Evolutionary conservation across 2,329 filamentous ascomycete genomes (phyloP).

Genomic region (Botryotinia convoluta): DNA sequence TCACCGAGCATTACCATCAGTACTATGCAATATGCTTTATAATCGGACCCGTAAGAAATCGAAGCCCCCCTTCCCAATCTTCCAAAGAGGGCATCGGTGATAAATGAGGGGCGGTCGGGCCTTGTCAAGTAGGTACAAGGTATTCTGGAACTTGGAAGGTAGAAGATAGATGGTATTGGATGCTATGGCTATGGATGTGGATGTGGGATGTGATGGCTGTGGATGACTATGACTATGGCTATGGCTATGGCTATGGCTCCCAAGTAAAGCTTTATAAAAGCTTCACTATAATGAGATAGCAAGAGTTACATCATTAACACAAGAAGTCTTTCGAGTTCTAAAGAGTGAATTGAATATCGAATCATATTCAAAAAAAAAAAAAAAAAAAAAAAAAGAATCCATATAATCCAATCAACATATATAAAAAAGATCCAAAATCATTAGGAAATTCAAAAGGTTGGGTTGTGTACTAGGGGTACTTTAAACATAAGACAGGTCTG

Average conservation of each 20-base stretch:
- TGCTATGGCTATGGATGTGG: background rate
- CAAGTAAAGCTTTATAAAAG: background rate
- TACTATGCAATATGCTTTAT: slow-evolving; percentile 2
- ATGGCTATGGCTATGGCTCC: background rate
- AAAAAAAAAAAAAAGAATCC: too few relatives aligned
- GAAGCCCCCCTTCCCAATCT: background rate
- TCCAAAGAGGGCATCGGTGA: background rate
- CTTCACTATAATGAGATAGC: background rate
- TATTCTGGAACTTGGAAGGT: slow-evolving; percentile 1
- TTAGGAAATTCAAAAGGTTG: background rate
- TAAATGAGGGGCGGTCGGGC: slow-evolving; percentile 8
- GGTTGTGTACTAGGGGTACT: background rate
- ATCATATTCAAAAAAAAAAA: background rate
- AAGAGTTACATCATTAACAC: background rate
- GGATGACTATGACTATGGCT: background rate
- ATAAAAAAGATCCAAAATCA: background rate
- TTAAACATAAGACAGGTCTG: background rate
- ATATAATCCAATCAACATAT: background rate
- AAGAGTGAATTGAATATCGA: background rate
- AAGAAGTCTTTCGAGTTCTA: background rate
- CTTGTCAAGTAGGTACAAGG: background rate
- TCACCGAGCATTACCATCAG: background rate
- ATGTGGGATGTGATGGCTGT: background rate
- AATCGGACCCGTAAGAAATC: slow-evolving; percentile 11
- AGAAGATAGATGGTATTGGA: background rate